These are phyloP conservation scores for Aureobasidium mangrovei DNA, from an alignment of 2,329 filamentous ascomycete species.

Conservation along the genomic window DNA sequence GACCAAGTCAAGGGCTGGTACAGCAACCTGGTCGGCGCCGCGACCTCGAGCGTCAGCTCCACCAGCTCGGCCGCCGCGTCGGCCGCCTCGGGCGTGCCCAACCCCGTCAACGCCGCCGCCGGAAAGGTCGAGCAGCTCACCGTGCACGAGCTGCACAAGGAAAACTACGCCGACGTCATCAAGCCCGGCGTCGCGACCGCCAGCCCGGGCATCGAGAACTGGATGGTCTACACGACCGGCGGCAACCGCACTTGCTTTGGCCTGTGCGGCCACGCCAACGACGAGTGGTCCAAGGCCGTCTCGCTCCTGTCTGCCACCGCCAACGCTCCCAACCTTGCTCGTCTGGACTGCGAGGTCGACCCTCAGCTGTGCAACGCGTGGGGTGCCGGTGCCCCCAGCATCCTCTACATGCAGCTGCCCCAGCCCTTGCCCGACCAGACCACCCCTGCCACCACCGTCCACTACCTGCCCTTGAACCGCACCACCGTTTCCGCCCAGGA, in stretches of 20 bases:
- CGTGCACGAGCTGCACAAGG: constrained; percentile 52
- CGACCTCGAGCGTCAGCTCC: constrained; percentile 44
- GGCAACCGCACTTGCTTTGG: constrained; percentile 73
- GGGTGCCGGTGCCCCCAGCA: constrained; percentile 54
- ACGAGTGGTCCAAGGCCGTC: constrained; percentile 45
- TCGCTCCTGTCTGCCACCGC: constrained; percentile 51
- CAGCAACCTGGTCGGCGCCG: constrained; percentile 45
- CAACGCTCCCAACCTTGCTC: constrained; percentile 56
- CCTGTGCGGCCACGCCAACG: constrained; percentile 55
- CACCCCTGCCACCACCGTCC: constrained; percentile 55
- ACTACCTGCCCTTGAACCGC: constrained; percentile 58
- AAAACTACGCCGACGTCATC: constrained; percentile 63
- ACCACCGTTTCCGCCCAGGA: constrained; percentile 58
- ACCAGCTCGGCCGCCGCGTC: constrained; percentile 29
- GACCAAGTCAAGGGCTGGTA: constrained; percentile 50
- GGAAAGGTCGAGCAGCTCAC: constrained; percentile 41
- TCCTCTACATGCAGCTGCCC: constrained; percentile 58
- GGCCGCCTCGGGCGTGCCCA: constrained; percentile 31
- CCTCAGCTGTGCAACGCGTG: constrained; percentile 67
- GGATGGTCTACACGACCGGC: constrained; percentile 66
- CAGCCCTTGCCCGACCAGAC: constrained; percentile 53
- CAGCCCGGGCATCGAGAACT: constrained; percentile 57
- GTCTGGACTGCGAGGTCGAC: constrained; percentile 66
- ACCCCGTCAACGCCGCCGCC: constrained; percentile 40
- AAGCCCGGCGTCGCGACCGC: constrained; percentile 51